phyloP scores from a whole-genome alignment of 768 basidiomycete species.

The Rubroboletus satanas region DNA sequence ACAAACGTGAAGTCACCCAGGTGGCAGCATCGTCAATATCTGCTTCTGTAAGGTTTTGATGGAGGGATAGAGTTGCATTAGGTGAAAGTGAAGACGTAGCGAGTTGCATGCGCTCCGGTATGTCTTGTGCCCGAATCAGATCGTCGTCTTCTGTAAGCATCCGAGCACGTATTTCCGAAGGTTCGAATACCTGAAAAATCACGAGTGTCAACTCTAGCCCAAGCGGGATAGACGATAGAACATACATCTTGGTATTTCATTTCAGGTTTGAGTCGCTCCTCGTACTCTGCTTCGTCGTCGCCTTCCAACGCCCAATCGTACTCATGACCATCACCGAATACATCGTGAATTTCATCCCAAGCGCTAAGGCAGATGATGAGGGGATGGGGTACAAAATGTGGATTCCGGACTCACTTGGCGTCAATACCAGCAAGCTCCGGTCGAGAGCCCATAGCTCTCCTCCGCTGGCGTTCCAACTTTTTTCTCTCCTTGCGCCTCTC shows the following conservation, averaged over 20 bases:
- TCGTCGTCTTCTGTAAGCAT: slow-evolving; percentile 93
- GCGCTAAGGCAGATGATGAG: slow-evolving; percentile 49
- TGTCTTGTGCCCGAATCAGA: slow-evolving; percentile 82
- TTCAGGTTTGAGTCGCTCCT: slow-evolving; percentile 56
- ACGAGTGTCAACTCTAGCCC: slow-evolving; percentile 2
- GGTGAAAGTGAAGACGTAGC: slow-evolving; percentile 78
- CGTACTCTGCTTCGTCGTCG: slow-evolving; percentile 56
- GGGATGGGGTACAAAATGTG: neutral
- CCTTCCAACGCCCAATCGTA: slow-evolving; percentile 92
- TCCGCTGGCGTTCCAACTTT: slow-evolving; percentile 59
- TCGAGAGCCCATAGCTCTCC: slow-evolving; percentile 59
- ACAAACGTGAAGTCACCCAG: slow-evolving; percentile 83
- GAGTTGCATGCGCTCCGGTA: slow-evolving; percentile 95
- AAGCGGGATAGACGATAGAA: slow-evolving; percentile 7
- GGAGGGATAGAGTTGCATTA: slow-evolving; percentile 55
- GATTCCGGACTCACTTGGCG: slow-evolving; percentile 57
- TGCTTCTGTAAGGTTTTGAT: slow-evolving; percentile 60
- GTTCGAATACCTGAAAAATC: slow-evolving; percentile 83
- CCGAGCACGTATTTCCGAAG: slow-evolving; percentile 87
- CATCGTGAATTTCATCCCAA: slow-evolving; percentile 93
- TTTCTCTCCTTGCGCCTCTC: slow-evolving; percentile 65
- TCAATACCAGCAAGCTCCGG: slow-evolving; percentile 78
- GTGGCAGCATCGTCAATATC: slow-evolving; percentile 78
- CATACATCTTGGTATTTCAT: slow-evolving; percentile 83
- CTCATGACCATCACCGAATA: slow-evolving; percentile 95